Base-by-base conservation (phyloP, 208 protist genomes). In the Herpetomonas samuelpessoai region DNA sequence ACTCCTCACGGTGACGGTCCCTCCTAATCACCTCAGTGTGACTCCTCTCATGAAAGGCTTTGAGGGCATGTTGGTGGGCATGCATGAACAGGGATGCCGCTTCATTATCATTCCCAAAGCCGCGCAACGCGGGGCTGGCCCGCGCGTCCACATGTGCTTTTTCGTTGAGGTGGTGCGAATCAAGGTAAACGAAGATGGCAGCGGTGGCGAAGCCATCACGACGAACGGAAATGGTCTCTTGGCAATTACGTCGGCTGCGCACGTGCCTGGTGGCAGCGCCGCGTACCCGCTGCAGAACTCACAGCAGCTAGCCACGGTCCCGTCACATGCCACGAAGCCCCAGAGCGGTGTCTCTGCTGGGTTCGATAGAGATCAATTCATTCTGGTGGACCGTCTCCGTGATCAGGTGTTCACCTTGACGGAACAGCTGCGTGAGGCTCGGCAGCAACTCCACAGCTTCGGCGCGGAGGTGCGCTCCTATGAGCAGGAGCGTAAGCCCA, bases 51-150 rank as follows among this genome's bases (percentile, higher is more conserved):
- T 88, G 83, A 85, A 83, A 47, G 83, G 83, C 0, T 93, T 93
- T 78, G 87, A 93, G 65, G 81, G 83, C 10, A 80, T 88, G 73
- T 27, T 86, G 12, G 68, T 89, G 19, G 87, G 81, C 46, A 91
- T 87, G 81, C 57, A 66, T 19, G 76, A 87, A 73, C 74, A 71
- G 19, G 74, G 74, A 12, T 67, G 75, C 51, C 74, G 83, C n/a
- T 57, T 86, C 21, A 60, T 83, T 31, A 74, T 93, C 10, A 65
- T 93, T 10, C 87, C 83, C 10, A 41, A 58, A 6, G 62, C 51
- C 19, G 68, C 71, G 16, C 80, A 79, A 51, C 73, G 76, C 41
- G 78, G 79, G 6, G 62, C 62, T 35, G 85, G 79, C 0, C 79
- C 81, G n/a, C 73, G 71, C 38, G 71, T 88, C n/a, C 59, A 65